phyloP scores from a whole-genome alignment of 345 rosid genomes.

The Abelmoschus esculentus region DNA sequence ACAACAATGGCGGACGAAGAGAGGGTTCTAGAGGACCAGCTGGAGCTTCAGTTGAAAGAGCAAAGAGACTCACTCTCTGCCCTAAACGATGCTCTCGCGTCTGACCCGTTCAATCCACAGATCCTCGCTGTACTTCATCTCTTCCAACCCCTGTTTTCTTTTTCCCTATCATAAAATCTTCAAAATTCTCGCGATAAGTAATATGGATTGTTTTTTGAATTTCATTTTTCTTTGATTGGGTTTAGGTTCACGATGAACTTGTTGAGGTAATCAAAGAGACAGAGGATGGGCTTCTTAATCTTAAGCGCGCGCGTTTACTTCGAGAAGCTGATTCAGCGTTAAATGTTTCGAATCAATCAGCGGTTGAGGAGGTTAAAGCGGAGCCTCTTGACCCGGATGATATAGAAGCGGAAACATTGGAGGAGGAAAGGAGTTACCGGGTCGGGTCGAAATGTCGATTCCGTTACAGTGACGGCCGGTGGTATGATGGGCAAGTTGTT shows the following conservation, averaged over 20 bases:
- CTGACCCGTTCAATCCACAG: conserved; percentile 61
- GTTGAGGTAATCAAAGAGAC: conserved; percentile 54
- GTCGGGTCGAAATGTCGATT: conserved; percentile 80
- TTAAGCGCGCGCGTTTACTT: conserved; percentile 65
- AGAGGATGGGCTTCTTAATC: conserved; percentile 71
- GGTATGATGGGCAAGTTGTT: conserved; percentile 83
- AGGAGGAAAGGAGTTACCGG: conserved; percentile 37
- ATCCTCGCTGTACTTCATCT: conserved; percentile 48
- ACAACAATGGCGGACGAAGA: conserved; percentile 54
- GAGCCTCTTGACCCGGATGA: conserved; percentile 42
- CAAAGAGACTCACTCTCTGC: conserved; percentile 69
- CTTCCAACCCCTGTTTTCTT: not conserved
- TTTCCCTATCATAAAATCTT: not conserved
- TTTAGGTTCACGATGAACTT: conserved; percentile 74
- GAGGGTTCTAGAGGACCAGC: conserved; percentile 63
- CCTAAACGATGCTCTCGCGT: conserved; percentile 54
- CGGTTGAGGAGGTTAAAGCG: conserved; percentile 31
- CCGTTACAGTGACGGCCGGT: conserved; percentile 63
- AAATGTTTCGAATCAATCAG: conserved; percentile 18
- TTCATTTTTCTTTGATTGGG: conserved; percentile 14
- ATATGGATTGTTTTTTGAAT: not conserved
- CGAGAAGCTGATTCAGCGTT: conserved; percentile 54
- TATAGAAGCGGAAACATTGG: conserved; percentile 41
- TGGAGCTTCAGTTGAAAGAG: conserved; percentile 58
- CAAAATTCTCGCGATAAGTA: not conserved